Conservation (phyloP, 176 grass and related monocot genomes). For the Dendrocalamus sinicus region DNA sequence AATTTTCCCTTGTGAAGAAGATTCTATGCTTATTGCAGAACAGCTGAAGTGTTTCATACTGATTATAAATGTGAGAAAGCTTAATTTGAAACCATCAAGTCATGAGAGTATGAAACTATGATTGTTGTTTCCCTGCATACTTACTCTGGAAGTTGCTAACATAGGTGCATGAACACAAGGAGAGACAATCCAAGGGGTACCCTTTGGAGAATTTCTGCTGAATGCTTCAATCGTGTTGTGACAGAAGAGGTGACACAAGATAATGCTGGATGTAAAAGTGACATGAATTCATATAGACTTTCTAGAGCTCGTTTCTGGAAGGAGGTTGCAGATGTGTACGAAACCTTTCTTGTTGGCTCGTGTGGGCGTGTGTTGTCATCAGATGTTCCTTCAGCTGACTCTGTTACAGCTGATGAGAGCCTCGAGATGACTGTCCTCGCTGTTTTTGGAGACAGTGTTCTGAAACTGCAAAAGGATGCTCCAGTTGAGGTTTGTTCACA, state of each 20-base stretch:
- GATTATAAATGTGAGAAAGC: slow-evolving; percentile 31
- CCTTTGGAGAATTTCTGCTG: slow-evolving; percentile 93
- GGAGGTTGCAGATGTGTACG: slow-evolving; percentile 92
- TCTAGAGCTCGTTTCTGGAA: slow-evolving; percentile 90
- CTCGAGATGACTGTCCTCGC: slow-evolving; percentile 91
- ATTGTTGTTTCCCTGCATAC: slow-evolving; percentile 32
- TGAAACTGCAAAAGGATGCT: slow-evolving; percentile 82
- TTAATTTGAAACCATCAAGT: slow-evolving; percentile 37
- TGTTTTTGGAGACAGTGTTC: slow-evolving; percentile 74
- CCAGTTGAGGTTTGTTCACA: slow-evolving; percentile 70
- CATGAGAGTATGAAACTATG: neutral
- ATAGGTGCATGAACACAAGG: slow-evolving; percentile 97
- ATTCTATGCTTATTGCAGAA: slow-evolving; percentile 32
- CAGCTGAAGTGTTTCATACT: slow-evolving; percentile 21
- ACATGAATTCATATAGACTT: slow-evolving; percentile 65
- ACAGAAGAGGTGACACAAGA: slow-evolving; percentile 69
- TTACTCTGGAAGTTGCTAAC: slow-evolving; percentile 46
- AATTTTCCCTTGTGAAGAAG: slow-evolving; percentile 32
- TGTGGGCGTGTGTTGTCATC: slow-evolving; percentile 91
- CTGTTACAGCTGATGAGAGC: slow-evolving; percentile 77
- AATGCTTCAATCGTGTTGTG: slow-evolving; percentile 81
- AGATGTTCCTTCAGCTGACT: slow-evolving; percentile 69
- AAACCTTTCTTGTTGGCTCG: slow-evolving; percentile 98
- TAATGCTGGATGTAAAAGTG: slow-evolving; percentile 51
- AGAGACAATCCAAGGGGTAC: slow-evolving; percentile 95